Percentiles rank a stretch among this genome's conserved stretches.
These are phyloP conservation scores for Pleurozium schreberi DNA, from an alignment of 225 moss, liverwort and hornwort genomes.

Conservation along the genomic window DNA sequence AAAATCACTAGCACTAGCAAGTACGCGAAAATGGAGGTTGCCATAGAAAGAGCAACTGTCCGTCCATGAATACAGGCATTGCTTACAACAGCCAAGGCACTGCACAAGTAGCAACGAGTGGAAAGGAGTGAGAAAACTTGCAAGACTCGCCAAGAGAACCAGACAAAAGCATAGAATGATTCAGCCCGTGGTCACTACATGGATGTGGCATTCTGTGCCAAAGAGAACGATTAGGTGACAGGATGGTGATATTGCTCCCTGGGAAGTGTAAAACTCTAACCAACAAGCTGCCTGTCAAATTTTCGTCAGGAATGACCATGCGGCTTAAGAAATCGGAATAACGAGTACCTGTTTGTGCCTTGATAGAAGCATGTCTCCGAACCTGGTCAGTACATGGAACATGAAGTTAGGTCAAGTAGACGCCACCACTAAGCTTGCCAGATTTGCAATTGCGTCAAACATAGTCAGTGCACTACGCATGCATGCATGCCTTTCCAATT, in stretches of 20 bases:
- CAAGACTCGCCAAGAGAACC: neutral
- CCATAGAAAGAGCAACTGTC: neutral
- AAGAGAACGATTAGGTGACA: neutral
- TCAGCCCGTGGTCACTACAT: neutral
- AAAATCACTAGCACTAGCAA: constrained; percentile 14
- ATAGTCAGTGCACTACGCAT: neutral
- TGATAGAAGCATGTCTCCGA: constrained; percentile 33
- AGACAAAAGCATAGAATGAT: neutral
- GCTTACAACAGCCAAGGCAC: constrained; percentile 18
- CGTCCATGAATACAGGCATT: constrained; percentile 6
- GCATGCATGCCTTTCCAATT: neutral
- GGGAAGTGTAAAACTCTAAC: neutral
- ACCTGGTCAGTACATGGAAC: constrained; percentile 12
- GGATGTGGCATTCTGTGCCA: neutral
- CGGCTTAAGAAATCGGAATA: neutral
- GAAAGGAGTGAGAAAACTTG: neutral
- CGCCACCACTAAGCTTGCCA: neutral
- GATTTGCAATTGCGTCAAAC: neutral
- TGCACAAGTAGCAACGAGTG: constrained; percentile 8
- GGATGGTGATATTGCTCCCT: neutral
- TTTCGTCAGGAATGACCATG: neutral
- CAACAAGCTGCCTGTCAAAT: neutral
- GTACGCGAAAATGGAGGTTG: constrained; percentile 11
- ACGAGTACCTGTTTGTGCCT: constrained; percentile 34
- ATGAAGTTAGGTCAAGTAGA: neutral